A percentile compares a stretch with the other conserved stretches of the same genome.
phyloP scores from a whole-genome alignment of 345 rosid genomes.

The Pistacia vera region DNA sequence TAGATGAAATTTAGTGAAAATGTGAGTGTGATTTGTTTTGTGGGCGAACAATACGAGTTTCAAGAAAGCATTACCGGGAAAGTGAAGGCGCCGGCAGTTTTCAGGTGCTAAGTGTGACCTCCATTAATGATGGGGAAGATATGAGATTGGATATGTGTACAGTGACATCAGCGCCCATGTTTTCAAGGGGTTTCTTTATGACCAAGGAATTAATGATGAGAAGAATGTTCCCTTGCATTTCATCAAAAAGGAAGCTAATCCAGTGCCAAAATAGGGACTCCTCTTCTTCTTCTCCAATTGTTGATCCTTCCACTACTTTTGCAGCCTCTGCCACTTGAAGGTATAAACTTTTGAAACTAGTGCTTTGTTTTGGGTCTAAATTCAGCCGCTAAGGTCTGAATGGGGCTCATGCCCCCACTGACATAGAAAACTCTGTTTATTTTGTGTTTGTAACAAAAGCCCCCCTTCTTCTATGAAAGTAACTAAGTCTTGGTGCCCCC shows the following conservation, averaged over 20 bases:
- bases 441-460: too few relatives aligned
- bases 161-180: conserved; percentile 53
- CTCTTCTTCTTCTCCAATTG: conserved; percentile 40
- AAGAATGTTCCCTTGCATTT: conserved; percentile 47
- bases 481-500: too few relatives aligned
- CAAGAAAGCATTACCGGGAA: conserved; percentile 45
- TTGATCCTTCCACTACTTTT: conserved; percentile 24
- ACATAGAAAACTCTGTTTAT: too few relatives aligned
- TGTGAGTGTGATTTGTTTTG: background rate
- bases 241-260: conserved; percentile 30
- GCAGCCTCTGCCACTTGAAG: conserved; percentile 40
- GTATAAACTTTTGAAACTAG: conserved; percentile 13
- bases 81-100: conserved; percentile 41
- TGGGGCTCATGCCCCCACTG: too few relatives aligned
- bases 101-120: conserved; percentile 51
- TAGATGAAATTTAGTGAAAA: background rate
- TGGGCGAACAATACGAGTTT: conserved; percentile 34
- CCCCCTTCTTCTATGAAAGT: too few relatives aligned
- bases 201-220: conserved; percentile 55
- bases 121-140: conserved; percentile 37
- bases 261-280: conserved; percentile 28
- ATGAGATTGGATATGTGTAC: conserved; percentile 42
- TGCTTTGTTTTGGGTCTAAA: too few relatives aligned
- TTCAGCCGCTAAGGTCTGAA: too few relatives aligned
- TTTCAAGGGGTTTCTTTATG: conserved; percentile 58